Percentiles rank a stretch among this genome's conserved stretches.
phyloP scores from a whole-genome alignment of 202 grass and related monocot genomes.

The Alloteropsis angusta region DNA sequence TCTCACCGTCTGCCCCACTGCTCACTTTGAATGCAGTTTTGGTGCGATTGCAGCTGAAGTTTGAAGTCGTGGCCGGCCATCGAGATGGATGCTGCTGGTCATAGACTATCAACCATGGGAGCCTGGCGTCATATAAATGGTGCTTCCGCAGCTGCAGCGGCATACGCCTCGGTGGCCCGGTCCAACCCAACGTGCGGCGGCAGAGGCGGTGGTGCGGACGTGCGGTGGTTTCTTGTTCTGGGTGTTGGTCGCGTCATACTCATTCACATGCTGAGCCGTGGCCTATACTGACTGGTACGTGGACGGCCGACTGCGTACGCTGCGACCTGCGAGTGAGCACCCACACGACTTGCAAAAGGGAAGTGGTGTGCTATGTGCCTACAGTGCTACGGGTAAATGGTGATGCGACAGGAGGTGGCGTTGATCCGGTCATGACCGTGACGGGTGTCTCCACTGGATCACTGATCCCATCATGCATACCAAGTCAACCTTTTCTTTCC shows the following conservation, averaged over 20 bases:
- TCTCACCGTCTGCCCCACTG: background rate
- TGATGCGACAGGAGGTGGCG: constrained; percentile 18
- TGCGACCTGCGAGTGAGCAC: background rate
- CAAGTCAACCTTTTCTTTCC: constrained; percentile 10
- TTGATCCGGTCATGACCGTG: constrained; percentile 22
- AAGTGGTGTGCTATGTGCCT: background rate
- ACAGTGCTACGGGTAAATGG: constrained; percentile 6
- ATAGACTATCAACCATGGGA: background rate
- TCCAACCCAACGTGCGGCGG: constrained; percentile 19
- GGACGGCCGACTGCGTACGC: background rate
- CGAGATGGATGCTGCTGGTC: background rate
- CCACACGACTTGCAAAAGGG: background rate
- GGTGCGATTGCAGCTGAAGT: constrained; percentile 14
- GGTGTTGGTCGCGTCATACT: background rate
- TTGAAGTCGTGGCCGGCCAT: background rate
- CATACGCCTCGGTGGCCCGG: constrained; percentile 2
- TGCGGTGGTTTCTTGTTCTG: background rate
- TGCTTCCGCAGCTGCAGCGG: background rate
- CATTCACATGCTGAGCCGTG: background rate
- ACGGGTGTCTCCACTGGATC: background rate
- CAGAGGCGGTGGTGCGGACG: background rate
- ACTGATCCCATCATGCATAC: background rate
- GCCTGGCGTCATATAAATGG: constrained; percentile 6
- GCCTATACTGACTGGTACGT: background rate
- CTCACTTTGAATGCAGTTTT: constrained; percentile 25